Base-by-base conservation (phyloP, 768 basidiomycete genomes). In the Dictyophora rubrovolvata region DNA sequence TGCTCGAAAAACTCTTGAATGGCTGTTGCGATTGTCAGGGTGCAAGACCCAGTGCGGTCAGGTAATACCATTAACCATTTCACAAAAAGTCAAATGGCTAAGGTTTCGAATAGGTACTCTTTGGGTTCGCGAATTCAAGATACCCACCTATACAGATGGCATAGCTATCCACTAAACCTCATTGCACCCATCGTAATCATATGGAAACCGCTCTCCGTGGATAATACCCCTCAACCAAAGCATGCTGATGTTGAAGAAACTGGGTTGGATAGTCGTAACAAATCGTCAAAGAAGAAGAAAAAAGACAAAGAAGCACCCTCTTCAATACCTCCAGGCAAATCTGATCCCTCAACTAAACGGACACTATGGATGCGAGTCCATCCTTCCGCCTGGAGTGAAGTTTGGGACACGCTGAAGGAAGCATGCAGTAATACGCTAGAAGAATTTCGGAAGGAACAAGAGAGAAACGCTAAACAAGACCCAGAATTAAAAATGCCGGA, bases 281-380 rank as follows among this genome's bases (percentile, higher is more conserved):
- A 28, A 14, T 7, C 21, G 17, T 42, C 57, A 9, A 69, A 68
- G 64, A 62, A 59, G 53, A 5, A 69, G 68, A 49, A 66, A 63
- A 3, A 70, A 72, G 52, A 65, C 65, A 21, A 75, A 73, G 64
- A 42, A 50, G 36, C 22, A 56, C 28, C 2, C 33, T 5, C 16
- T 46, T 48, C 37, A 14, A 16, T 60, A 16, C 10, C 60, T 53
- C 48, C 67, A 52, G 55, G 69, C 42, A 73, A 71, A 59, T 70
- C 69, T 28, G 68, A 67, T 64, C 33, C 60, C 48, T 20, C 23
- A 17, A 18, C 60, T 7, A 54, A 54, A 5, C 77, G 87, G 36
- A 72, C 72, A 17, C 67, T 90, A 8, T 94, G 94, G 92, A 64
- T 94, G 18, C 80, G 84, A 52, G 75, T 82, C 12, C 94, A 98